Evolutionary conservation across 176 grass and related monocot species (phyloP).

Genomic region (Hordeum marinum): DNA sequence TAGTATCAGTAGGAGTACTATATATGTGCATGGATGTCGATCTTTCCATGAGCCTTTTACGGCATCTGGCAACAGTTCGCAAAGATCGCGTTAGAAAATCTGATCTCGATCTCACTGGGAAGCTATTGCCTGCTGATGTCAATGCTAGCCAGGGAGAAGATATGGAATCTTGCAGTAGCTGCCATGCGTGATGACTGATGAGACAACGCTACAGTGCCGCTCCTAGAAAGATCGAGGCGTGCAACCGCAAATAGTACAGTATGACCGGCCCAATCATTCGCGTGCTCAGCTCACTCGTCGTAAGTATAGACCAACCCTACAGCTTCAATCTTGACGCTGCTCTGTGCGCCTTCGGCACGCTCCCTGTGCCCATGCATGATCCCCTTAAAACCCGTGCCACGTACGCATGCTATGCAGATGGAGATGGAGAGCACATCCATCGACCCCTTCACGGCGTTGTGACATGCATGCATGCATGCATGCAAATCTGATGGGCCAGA

Average conservation of each 20-base stretch:
- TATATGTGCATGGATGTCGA: neutral
- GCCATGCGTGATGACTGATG: neutral
- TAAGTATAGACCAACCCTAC: neutral
- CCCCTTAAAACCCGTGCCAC: slow-evolving; percentile 25
- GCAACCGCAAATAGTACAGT: neutral
- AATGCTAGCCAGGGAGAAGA: neutral
- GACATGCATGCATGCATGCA: neutral
- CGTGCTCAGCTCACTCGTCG: neutral
- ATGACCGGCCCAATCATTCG: neutral
- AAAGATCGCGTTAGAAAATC: neutral
- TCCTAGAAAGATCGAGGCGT: neutral
- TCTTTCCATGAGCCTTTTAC: neutral
- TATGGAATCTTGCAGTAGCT: neutral
- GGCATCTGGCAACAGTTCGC: neutral
- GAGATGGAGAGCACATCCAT: no score
- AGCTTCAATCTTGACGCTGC: neutral
- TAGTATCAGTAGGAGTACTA: no score
- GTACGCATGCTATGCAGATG: neutral
- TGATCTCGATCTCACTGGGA: neutral
- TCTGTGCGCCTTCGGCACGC: no score
- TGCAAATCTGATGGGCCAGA: neutral
- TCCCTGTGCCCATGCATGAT: neutral
- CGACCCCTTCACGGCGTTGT: no score
- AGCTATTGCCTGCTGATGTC: neutral
- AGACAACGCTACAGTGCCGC: neutral